Evolutionary conservation across 768 basidiomycete species (phyloP), one percentile per base, ranked within the genome.

Genomic region (Mycena leptocephala): DNA sequence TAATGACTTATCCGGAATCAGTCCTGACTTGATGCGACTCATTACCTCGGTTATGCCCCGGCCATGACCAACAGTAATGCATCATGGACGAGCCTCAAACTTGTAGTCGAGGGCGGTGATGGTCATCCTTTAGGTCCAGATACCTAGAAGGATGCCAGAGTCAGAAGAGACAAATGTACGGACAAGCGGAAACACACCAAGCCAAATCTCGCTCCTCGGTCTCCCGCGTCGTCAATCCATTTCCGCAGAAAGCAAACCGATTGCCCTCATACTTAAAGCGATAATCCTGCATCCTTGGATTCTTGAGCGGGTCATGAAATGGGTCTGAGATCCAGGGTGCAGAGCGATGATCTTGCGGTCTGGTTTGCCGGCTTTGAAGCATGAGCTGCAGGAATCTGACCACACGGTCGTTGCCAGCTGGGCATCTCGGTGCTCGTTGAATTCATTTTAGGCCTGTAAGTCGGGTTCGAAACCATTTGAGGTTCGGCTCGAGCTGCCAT

Each of bases 221-320:
- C 53, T 55, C 53, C 53, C 53, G 53, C 28, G 53, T 55, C 26
- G 53, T 55, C 26, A 55, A 55, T 14, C 53, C 53, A 55, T 55
- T 55, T 55, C 53, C 53, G 53, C 53, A 55, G 28, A 55, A 55
- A 28, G 53, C 26, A 55, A 55, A 55, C 53, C 53, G 53, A 55
- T 55, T 55, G 53, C 53, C 53, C 14, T 55, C 53, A 30, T 55
- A 55, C 53, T 55, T 28, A 30, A 55, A 55, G 28, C 30, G 53
- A 55, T 55, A 55, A 55, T 55, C 53, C 30, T 55, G 53, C 53
- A 55, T 55, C 53, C 53, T 55, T 55, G 53, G 53, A 55, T 55
- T 55, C 53, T 55, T 55, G 28, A 55, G 53, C 26, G 28, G 53
- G 53, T 55, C 53, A 55, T 28, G 28, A 55, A 55, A 28, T n/a